Evolutionary conservation across 1,139 yeast species (phyloP).

Genomic region (Yarrowia galli): DNA sequence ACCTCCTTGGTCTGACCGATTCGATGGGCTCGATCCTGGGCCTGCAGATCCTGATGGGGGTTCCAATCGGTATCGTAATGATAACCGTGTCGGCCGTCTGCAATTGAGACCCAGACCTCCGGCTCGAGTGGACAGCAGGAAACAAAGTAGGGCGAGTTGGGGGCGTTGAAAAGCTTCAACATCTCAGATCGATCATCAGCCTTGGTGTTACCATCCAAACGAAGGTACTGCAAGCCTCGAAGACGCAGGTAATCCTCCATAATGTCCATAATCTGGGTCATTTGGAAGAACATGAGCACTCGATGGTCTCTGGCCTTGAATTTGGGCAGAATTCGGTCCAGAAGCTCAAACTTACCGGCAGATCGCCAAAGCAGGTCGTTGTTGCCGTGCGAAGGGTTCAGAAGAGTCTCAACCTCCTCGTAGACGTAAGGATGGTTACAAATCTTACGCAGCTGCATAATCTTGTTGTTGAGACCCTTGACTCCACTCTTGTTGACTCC

Average conservation of each 20-base stretch:
- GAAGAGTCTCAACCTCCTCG: conserved; percentile 88
- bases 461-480: conserved; percentile 90
- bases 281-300: conserved; percentile 92
- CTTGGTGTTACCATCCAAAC: conserved; percentile 93
- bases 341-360: conserved; percentile 89
- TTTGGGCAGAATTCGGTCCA: conserved; percentile 88
- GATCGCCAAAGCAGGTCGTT: conserved; percentile 77
- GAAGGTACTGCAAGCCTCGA: conserved; percentile 76
- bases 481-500: conserved; percentile 64
- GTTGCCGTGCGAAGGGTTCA: conserved; percentile 76
- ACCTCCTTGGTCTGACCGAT: conserved; percentile 98
- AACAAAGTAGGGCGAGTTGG: conserved; percentile 85
- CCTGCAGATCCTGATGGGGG: conserved; percentile 98
- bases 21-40: conserved; percentile 98
- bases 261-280: conserved; percentile 98
- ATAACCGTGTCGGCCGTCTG: conserved; percentile 98
- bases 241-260: conserved; percentile 93
- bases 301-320: conserved; percentile 87
- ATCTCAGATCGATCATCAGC: conserved; percentile 92
- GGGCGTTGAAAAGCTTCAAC: conserved; percentile 85
- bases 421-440: conserved; percentile 98
- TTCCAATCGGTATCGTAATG: conserved; percentile 98
- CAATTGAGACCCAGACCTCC: conserved; percentile 96
- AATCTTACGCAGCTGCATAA: conserved; percentile 95
- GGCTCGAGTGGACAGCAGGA: conserved; percentile 91